Evolutionary conservation across 2,329 filamentous ascomycete species (phyloP).

Genomic region (Paraphoma sp.): DNA sequence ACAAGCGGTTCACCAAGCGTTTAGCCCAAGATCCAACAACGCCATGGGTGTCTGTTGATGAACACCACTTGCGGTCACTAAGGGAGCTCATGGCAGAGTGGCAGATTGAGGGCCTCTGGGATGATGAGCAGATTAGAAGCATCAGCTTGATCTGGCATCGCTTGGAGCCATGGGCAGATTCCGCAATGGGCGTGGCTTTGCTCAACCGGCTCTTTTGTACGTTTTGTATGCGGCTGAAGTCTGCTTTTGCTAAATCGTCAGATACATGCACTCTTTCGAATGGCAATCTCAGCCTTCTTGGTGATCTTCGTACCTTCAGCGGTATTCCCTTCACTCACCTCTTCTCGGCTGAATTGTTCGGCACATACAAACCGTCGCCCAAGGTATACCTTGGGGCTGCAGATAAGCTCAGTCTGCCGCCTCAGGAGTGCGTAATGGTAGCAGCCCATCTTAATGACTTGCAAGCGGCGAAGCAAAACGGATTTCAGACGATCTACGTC

Average conservation of each 20-base stretch:
- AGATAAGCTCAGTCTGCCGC: conserved; percentile 61
- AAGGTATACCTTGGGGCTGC: conserved; percentile 73
- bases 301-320: conserved; percentile 67
- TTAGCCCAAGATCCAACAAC: conserved; percentile 56
- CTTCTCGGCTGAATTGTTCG: conserved; percentile 73
- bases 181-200: conserved; percentile 61
- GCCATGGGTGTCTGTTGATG: conserved; percentile 73
- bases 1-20: conserved; percentile 64
- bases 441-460: conserved; percentile 77
- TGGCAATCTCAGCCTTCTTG: conserved; percentile 71
- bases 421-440: conserved; percentile 74
- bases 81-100: conserved; percentile 63
- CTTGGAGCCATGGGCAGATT: conserved; percentile 73
- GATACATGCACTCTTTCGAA: conserved; percentile 74
- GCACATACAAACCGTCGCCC: conserved; percentile 75
- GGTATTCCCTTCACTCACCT: conserved; percentile 67
- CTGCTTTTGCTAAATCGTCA: conserved; percentile 3
- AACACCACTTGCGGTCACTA: conserved; percentile 72
- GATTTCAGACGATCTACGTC: conserved; percentile 76
- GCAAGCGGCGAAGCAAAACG: conserved; percentile 67
- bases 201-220: conserved; percentile 59
- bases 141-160: conserved; percentile 73
- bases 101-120: conserved; percentile 65
- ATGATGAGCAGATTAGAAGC: conserved; percentile 43
- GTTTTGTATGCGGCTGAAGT: not conserved